Percentiles rank a stretch among this genome's conserved stretches.
Conservation (phyloP, 2,329 filamentous ascomycete genomes). For the Penicillium sp. region DNA sequence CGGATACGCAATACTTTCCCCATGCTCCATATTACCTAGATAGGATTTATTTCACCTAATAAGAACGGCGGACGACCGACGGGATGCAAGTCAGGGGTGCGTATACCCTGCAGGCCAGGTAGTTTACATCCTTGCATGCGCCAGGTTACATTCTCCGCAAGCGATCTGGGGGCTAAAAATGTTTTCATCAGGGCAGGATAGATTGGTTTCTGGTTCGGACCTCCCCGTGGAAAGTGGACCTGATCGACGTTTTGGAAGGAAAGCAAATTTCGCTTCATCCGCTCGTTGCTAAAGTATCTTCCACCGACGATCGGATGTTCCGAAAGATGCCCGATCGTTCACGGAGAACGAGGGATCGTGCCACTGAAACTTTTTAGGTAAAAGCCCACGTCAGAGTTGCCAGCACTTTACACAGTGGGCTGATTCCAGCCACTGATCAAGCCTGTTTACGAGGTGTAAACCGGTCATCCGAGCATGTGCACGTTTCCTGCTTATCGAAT, state of each 20-base stretch:
- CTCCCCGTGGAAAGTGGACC: neutral
- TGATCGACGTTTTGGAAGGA: neutral
- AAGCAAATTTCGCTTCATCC: neutral
- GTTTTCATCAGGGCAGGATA: neutral
- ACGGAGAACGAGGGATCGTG: neutral
- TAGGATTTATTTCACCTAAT: neutral
- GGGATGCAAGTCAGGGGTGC: neutral
- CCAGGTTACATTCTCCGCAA: neutral
- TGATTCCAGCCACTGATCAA: neutral
- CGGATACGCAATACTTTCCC: neutral
- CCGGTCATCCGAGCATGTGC: too few relatives aligned
- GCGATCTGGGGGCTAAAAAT: neutral
- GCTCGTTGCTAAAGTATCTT: neutral
- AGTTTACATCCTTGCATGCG: neutral
- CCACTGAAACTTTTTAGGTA: neutral
- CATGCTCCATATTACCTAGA: neutral
- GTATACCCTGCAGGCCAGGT: neutral
- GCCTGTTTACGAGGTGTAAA: neutral
- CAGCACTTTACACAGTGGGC: neutral
- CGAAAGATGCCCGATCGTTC: neutral
- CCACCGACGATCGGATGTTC: neutral
- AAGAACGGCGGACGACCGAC: neutral
- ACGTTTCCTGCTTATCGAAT: neutral
- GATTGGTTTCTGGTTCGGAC: neutral
- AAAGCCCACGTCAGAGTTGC: neutral